phyloP scores from a whole-genome alignment of 495 filamentous ascomycete species.

The Jackrogersella multiformis region DNA sequence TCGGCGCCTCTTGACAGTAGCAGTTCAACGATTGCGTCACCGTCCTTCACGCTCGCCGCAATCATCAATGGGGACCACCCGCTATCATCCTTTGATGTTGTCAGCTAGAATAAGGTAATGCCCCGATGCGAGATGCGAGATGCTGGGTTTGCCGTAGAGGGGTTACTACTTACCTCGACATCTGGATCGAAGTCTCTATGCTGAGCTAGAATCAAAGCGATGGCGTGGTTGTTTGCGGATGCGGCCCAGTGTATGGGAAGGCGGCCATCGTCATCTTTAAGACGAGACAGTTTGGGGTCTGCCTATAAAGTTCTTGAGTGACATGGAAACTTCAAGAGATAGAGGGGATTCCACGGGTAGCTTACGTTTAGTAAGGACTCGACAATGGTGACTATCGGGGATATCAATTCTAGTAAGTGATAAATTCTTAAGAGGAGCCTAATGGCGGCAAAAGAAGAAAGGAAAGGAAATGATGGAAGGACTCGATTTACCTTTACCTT shows the following conservation, averaged over 20 bases:
- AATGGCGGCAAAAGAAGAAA: slow-evolving; percentile 10
- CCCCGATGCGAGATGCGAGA: no score
- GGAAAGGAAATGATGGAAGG: no score
- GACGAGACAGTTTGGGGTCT: slow-evolving; percentile 78
- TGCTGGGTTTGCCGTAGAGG: no score
- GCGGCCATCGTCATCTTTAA: slow-evolving; percentile 87
- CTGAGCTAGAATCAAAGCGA: slow-evolving; percentile 75
- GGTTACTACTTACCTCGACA: slow-evolving; percentile 67
- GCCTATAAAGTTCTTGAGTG: slow-evolving; percentile 59
- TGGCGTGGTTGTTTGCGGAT: slow-evolving; percentile 80
- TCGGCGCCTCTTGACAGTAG: slow-evolving; percentile 84
- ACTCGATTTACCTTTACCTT: slow-evolving; percentile 74
- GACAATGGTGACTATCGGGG: slow-evolving; percentile 65
- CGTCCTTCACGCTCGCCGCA: slow-evolving; percentile 78
- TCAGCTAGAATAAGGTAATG: not conserved
- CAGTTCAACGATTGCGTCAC: slow-evolving; percentile 73
- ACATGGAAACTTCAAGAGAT: not conserved
- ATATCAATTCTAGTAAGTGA: slow-evolving; percentile 28
- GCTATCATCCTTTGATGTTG: slow-evolving; percentile 70
- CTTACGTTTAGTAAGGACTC: slow-evolving; percentile 80
- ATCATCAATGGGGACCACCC: slow-evolving; percentile 98
- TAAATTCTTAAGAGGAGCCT: slow-evolving; percentile 9
- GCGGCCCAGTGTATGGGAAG: slow-evolving; percentile 95
- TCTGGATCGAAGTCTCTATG: slow-evolving; percentile 85
- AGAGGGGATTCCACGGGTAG: slow-evolving; percentile 37